These are phyloP conservation scores for Fusarium euwallaceae DNA, from an alignment of 2,329 filamentous ascomycete genomes.

Conservation along the genomic window DNA sequence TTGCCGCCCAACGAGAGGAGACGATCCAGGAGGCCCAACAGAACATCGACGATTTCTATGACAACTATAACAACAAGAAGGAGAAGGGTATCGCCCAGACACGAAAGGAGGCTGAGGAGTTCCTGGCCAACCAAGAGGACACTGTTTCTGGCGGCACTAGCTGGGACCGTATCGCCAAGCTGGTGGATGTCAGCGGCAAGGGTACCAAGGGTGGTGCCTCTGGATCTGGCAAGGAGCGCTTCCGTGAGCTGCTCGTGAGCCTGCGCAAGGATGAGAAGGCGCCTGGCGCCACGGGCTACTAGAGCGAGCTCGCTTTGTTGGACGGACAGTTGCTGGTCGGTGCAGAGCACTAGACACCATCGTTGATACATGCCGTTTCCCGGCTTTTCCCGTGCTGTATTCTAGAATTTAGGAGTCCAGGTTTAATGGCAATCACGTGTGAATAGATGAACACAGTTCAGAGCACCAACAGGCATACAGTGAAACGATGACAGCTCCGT, in stretches of 20 bases:
- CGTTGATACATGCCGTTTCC: constrained; percentile 42
- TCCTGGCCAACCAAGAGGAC: constrained; percentile 88
- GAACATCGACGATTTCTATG: constrained; percentile 99
- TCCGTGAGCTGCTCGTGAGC: constrained; percentile 89
- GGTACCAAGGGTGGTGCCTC: constrained; percentile 86
- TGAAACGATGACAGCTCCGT: constrained; percentile 14
- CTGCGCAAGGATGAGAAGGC: constrained; percentile 94
- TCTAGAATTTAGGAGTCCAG: constrained; percentile 49
- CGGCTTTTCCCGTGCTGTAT: constrained; percentile 45
- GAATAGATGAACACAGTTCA: constrained; percentile 43
- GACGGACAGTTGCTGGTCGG: constrained; percentile 29
- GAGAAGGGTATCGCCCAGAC: constrained; percentile 94
- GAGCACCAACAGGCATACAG: constrained; percentile 2
- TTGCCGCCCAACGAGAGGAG: constrained; percentile 83
- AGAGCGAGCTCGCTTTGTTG: constrained; percentile 39
- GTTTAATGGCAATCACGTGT: constrained; percentile 50
- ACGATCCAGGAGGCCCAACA: constrained; percentile 90
- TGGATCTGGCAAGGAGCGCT: constrained; percentile 95
- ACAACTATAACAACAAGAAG: constrained; percentile 98
- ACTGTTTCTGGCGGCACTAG: constrained; percentile 94
- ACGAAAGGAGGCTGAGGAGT: constrained; percentile 91
- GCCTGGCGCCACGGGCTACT: constrained; percentile 75
- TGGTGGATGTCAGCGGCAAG: constrained; percentile 98
- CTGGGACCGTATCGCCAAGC: constrained; percentile 98
- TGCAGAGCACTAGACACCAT: constrained; percentile 38